Evolutionary conservation across 2,329 filamentous ascomycete genomes (phyloP).

Genomic region (Fusarium siculi): DNA sequence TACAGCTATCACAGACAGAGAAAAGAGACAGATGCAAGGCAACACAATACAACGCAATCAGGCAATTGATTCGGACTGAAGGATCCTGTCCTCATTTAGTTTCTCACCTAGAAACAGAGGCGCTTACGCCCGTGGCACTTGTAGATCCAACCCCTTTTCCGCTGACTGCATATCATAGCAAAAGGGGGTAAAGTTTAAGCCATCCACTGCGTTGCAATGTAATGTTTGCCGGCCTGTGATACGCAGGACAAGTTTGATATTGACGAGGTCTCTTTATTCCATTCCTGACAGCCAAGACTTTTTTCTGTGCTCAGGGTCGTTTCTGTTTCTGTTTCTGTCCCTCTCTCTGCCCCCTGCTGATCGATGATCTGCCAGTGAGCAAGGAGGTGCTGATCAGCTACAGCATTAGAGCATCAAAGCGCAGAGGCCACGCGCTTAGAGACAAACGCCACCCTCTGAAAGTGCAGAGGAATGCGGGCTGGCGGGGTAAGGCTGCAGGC

Average conservation of each 20-base stretch:
- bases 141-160: constrained; percentile 22
- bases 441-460: constrained; percentile 19
- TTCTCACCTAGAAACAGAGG: constrained; percentile 20
- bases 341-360: constrained; percentile 19
- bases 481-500: constrained; percentile 30
- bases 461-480: constrained; percentile 30
- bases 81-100: constrained; percentile 7
- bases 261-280: constrained; percentile 16
- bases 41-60: constrained; percentile 5
- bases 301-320: not conserved
- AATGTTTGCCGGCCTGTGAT: constrained; percentile 21
- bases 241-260: constrained; percentile 20
- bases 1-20: constrained; percentile 6
- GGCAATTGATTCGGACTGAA: constrained; percentile 17
- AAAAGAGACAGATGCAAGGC: constrained; percentile 4
- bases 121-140: constrained; percentile 30
- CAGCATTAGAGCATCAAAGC: constrained; percentile 25
- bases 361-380: constrained; percentile 5
- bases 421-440: constrained; percentile 31
- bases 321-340: constrained; percentile 10
- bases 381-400: constrained; percentile 15
- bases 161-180: constrained; percentile 6
- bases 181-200: constrained; percentile 3
- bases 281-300: constrained; percentile 29
- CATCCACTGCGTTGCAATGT: constrained; percentile 11